phyloP scores from a whole-genome alignment of 306 rosid genomes.

The Cucurbita ficifolia region DNA sequence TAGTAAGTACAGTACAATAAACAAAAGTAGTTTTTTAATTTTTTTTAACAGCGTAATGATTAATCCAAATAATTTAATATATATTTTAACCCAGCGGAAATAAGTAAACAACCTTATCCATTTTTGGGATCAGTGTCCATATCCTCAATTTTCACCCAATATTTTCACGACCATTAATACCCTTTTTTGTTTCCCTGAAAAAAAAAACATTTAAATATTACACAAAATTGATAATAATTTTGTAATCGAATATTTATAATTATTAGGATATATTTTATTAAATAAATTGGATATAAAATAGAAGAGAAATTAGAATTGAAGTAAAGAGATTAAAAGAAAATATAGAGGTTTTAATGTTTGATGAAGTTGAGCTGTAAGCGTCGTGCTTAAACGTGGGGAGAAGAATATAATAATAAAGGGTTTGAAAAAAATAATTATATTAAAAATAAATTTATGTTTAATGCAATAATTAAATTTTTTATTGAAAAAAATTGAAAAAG shows the following conservation, averaged over 20 bases:
- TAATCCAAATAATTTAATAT: neutral
- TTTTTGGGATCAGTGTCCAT: constrained; percentile 43
- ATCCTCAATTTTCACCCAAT: neutral
- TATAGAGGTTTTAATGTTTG: neutral
- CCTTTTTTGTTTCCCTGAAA: neutral
- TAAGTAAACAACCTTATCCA: constrained; percentile 20
- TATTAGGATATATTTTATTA: neutral
- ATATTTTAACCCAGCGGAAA: neutral
- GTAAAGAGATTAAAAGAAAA: neutral
- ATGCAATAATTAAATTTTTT: neutral
- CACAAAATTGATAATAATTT: neutral
- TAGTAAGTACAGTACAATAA: neutral
- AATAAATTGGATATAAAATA: neutral
- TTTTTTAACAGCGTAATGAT: neutral
- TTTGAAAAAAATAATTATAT: constrained; percentile 26
- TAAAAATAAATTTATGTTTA: constrained; percentile 9
- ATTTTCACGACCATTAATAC: neutral
- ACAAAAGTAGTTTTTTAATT: constrained; percentile 9
- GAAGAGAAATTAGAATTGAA: neutral
- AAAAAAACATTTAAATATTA: neutral
- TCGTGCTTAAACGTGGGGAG: constrained; percentile 81
- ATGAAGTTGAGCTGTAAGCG: constrained; percentile 71
- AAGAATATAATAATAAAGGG: constrained; percentile 45
- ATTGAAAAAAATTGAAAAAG: constrained; percentile 1
- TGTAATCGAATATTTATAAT: neutral